Percentiles rank a stretch among this genome's conserved stretches.
These are phyloP conservation scores for Russula lepida DNA, from an alignment of 768 basidiomycete genomes.

Conservation along the genomic window DNA sequence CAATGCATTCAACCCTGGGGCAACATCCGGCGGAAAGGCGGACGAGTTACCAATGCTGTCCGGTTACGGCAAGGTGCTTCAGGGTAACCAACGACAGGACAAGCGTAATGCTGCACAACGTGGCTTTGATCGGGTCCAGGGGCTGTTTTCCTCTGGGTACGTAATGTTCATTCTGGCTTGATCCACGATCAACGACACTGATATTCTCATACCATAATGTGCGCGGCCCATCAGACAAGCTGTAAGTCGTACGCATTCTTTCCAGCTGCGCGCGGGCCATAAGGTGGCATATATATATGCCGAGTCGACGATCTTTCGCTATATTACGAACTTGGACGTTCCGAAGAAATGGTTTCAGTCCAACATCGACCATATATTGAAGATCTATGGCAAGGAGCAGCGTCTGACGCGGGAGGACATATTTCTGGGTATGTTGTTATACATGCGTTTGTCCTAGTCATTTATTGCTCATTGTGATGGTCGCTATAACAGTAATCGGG, in stretches of 20 bases:
- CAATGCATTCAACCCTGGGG: constrained; percentile 52
- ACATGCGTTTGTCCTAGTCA: neutral
- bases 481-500: constrained; percentile 45
- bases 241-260: constrained; percentile 45
- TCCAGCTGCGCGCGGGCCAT: constrained; percentile 55
- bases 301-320: constrained; percentile 62
- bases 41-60: constrained; percentile 48
- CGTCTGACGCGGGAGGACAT: constrained; percentile 31
- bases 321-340: constrained; percentile 51
- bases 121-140: constrained; percentile 47
- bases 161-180: constrained; percentile 2
- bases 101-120: constrained; percentile 52
- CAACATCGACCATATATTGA: constrained; percentile 56
- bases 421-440: constrained; percentile 27
- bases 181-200: neutral
- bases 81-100: constrained; percentile 43
- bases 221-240: constrained; percentile 31
- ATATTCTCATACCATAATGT: neutral
- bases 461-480: neutral
- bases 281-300: constrained; percentile 59
- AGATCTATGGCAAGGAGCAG: constrained; percentile 39
- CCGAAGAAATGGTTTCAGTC: constrained; percentile 68
- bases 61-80: constrained; percentile 52
- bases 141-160: constrained; percentile 30
- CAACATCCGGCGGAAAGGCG: constrained; percentile 36